A percentile compares a stretch with the other conserved stretches of the same genome.
phyloP scores from a whole-genome alignment of 2,329 filamentous ascomycete genomes.

The Penicillium brevicompactum region DNA sequence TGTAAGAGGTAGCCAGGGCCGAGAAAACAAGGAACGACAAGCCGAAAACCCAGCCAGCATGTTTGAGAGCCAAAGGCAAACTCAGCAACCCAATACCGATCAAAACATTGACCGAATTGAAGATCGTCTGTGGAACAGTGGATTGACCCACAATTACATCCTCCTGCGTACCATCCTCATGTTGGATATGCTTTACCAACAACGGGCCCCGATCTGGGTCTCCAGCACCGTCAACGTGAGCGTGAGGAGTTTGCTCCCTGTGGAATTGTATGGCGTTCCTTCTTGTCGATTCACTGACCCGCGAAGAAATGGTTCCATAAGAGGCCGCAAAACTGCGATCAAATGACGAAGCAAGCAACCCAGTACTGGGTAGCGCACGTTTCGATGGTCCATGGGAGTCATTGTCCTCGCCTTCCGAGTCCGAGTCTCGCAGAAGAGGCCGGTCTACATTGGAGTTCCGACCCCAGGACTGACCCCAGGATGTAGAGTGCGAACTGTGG shows the following conservation, averaged over 20 bases:
- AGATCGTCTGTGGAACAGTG: slow-evolving; percentile 92
- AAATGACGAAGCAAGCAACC: slow-evolving; percentile 56
- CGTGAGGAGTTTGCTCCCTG: slow-evolving; percentile 57
- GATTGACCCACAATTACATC: slow-evolving; percentile 87
- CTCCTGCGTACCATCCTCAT: slow-evolving; percentile 79
- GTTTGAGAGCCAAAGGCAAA: slow-evolving; percentile 82
- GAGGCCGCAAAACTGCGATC: slow-evolving; percentile 71
- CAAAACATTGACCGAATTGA: slow-evolving; percentile 93
- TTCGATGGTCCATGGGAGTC: slow-evolving; percentile 15
- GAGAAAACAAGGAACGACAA: slow-evolving; percentile 72
- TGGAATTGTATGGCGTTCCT: slow-evolving; percentile 56
- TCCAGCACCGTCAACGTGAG: slow-evolving; percentile 45
- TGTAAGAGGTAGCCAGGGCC: slow-evolving; percentile 79
- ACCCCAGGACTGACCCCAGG: slow-evolving; percentile 20
- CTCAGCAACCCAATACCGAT: slow-evolving; percentile 89
- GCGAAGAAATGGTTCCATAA: slow-evolving; percentile 61
- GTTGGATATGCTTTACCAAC: slow-evolving; percentile 85
- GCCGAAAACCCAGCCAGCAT: slow-evolving; percentile 86
- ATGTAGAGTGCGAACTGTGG: slow-evolving; percentile 22
- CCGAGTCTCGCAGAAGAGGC: slow-evolving; percentile 33
- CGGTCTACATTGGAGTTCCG: slow-evolving; percentile 30
- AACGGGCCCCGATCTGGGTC: slow-evolving; percentile 71
- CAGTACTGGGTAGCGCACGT: slow-evolving; percentile 18
- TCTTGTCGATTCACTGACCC: slow-evolving; percentile 59
- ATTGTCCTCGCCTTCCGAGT: slow-evolving; percentile 26